Evolutionary conservation across 2,329 filamentous ascomycete species (phyloP).

Genomic region (Phoma sp.): DNA sequence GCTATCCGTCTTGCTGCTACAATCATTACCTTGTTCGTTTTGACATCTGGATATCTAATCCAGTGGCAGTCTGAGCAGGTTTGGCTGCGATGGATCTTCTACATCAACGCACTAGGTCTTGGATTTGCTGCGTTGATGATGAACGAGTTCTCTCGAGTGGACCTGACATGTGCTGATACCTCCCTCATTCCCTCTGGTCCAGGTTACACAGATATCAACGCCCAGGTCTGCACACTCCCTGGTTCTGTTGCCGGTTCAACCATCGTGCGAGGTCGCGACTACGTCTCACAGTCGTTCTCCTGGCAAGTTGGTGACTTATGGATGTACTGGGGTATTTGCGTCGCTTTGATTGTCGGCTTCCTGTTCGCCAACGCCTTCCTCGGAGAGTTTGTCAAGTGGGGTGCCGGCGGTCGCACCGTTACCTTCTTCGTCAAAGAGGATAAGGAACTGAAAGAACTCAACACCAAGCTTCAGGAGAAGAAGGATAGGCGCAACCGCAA

Average conservation of each 20-base stretch:
- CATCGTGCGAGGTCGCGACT: constrained; percentile 70
- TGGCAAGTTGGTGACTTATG: constrained; percentile 75
- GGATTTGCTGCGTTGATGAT: constrained; percentile 82
- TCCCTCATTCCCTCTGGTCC: constrained; percentile 76
- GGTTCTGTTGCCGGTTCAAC: constrained; percentile 73
- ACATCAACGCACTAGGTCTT: constrained; percentile 78
- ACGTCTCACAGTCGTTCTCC: constrained; percentile 72
- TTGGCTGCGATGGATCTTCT: constrained; percentile 86
- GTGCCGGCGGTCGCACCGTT: constrained; percentile 80
- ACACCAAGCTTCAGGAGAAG: constrained; percentile 68
- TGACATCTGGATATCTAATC: constrained; percentile 84
- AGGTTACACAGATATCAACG: constrained; percentile 72
- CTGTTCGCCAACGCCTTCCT: constrained; percentile 74
- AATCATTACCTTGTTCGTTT: constrained; percentile 80
- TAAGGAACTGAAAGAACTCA: constrained; percentile 70
- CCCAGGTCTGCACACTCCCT: constrained; percentile 82
- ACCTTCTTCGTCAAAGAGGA: constrained; percentile 78
- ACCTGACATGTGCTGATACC: constrained; percentile 71
- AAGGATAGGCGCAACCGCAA: constrained; percentile 60
- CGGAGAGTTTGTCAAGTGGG: constrained; percentile 79
- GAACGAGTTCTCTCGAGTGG: constrained; percentile 78
- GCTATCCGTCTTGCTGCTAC: constrained; percentile 82
- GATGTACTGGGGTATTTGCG: constrained; percentile 71
- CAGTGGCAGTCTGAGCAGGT: constrained; percentile 77
- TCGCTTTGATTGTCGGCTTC: constrained; percentile 78